A percentile compares a stretch with the other conserved stretches of the same genome.
Conservation (phyloP, 73 alveolate genomes). For the Halteria grandinella region DNA sequence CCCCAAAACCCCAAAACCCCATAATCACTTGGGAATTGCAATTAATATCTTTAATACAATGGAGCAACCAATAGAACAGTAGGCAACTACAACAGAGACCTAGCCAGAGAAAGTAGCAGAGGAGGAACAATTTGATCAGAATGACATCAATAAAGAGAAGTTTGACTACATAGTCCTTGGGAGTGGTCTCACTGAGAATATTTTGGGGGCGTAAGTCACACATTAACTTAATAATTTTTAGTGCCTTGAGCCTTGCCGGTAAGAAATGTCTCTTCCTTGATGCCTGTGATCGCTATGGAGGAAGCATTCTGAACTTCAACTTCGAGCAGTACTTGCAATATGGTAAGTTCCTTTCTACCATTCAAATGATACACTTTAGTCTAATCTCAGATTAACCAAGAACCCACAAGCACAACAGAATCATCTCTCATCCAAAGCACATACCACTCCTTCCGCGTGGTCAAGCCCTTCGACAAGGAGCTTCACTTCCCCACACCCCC, state of each 20-base stretch:
- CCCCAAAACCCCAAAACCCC: conserved; percentile 32
- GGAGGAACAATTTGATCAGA: background rate
- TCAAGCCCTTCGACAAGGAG: conserved; percentile 4
- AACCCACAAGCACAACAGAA: background rate
- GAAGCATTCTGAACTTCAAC: conserved; percentile 53
- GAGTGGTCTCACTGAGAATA: conserved; percentile 55
- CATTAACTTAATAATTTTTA: background rate
- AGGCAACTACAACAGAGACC: too few species aligned
- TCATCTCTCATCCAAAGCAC: background rate
- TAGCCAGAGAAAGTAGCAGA: background rate
- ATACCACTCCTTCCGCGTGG: conserved; percentile 12
- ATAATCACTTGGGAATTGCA: background rate
- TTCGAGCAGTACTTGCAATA: conserved; percentile 56
- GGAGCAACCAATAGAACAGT: too few species aligned
- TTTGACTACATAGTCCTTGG: conserved; percentile 54
- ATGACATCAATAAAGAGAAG: conserved; percentile 59
- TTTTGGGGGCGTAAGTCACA: conserved; percentile 52
- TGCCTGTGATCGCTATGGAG: conserved; percentile 62
- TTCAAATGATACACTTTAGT: background rate
- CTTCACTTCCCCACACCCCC: too few species aligned
- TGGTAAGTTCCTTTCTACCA: background rate
- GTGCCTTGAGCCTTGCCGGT: conserved; percentile 54
- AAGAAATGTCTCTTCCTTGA: conserved; percentile 57
- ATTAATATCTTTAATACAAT: too few species aligned
- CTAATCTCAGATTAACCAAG: background rate